These are phyloP conservation scores for Ceratobasidium sp. DNA, from an alignment of 1,284 basidiomycete species.

Conservation along the genomic window DNA sequence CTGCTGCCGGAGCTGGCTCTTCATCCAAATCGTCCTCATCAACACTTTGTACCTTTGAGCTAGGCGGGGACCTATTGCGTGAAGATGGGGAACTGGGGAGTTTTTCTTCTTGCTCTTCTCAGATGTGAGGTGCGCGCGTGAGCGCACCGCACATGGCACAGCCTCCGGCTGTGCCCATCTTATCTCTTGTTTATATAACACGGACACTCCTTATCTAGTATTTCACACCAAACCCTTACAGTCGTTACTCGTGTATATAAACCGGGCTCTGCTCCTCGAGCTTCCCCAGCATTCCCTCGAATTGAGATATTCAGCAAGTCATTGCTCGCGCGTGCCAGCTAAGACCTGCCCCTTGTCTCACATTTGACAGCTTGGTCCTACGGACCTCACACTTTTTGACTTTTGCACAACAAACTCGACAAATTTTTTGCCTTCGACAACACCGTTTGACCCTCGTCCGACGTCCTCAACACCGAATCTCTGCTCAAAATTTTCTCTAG, in stretches of 20 bases:
- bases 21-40: no score
- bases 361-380: background rate
- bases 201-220: background rate
- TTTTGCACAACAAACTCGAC: background rate
- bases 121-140: no score
- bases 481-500: background rate
- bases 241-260: background rate
- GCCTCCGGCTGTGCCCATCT: no score
- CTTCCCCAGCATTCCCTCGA: background rate
- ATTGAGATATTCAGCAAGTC: background rate
- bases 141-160: no score
- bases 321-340: background rate
- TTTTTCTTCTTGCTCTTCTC: no score
- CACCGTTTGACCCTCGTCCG: background rate
- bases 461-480: background rate
- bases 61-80: no score
- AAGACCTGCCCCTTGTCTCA: background rate
- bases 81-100: no score
- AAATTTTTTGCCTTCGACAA: background rate
- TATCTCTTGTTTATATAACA: no score
- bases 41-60: no score
- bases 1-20: no score
- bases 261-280: background rate
- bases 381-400: background rate
- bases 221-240: background rate